phyloP scores from a whole-genome alignment of 306 rosid genomes.

The Quercus variabilis region DNA sequence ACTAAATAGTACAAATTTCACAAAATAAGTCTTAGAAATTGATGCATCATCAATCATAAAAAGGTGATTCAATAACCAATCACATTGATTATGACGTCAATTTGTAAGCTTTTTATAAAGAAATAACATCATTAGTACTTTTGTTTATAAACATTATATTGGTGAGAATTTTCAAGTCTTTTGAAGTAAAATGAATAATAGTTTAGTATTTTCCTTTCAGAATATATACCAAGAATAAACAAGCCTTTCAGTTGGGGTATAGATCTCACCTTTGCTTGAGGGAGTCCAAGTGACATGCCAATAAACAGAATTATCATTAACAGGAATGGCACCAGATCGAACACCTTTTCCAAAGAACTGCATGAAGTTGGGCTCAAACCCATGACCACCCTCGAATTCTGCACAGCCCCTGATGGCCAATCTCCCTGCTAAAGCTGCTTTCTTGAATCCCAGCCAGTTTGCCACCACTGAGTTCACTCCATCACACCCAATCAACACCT shows the following conservation, averaged over 20 bases:
- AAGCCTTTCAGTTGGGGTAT: not conserved
- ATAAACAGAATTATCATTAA: slow-evolving; percentile 12
- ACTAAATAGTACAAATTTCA: too few relatives aligned
- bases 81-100: too few relatives aligned
- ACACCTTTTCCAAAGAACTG: slow-evolving; percentile 30
- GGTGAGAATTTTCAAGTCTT: too few relatives aligned
- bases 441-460: slow-evolving; percentile 22
- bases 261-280: slow-evolving; percentile 6
- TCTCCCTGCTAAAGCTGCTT: slow-evolving; percentile 20
- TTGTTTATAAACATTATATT: too few relatives aligned
- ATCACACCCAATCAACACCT: slow-evolving; percentile 25
- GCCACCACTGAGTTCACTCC: slow-evolving; percentile 33
- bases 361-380: slow-evolving; percentile 20
- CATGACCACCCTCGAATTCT: slow-evolving; percentile 2
- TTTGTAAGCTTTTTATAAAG: too few relatives aligned
- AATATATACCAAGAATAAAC: not conserved
- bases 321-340: slow-evolving; percentile 24
- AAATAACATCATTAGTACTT: too few relatives aligned
- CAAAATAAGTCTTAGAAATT: not conserved
- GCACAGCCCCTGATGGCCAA: slow-evolving; percentile 12
- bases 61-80: too few relatives aligned
- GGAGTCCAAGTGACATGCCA: slow-evolving; percentile 34
- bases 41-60: too few relatives aligned
- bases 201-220: too few relatives aligned
- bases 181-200: too few relatives aligned